A percentile compares a stretch with the other conserved stretches of the same genome.
phyloP scores from a whole-genome alignment of 129 eudicot genomes.

The Saussurea involucrata region DNA sequence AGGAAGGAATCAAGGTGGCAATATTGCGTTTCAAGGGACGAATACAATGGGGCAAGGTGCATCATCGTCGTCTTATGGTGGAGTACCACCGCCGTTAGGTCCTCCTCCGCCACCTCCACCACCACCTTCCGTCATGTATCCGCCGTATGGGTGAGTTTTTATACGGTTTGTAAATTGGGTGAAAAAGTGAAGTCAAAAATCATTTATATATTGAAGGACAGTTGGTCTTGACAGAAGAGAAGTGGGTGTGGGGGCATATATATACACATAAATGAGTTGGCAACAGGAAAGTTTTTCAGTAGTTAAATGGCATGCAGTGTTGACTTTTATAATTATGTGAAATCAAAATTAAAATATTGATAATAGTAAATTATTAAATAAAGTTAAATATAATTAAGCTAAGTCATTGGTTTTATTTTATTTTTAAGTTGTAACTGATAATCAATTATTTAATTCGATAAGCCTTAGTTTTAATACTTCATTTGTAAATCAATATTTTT shows the following conservation, averaged over 20 bases:
- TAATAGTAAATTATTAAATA: neutral
- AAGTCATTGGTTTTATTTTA: neutral
- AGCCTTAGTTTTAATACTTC: neutral
- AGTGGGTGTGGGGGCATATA: conserved; percentile 39
- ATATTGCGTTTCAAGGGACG: conserved; percentile 40
- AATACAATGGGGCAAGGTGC: conserved; percentile 40
- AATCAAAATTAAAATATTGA: neutral
- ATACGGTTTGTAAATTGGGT: neutral
- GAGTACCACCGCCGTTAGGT: conserved; percentile 43
- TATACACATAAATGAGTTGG: conserved; percentile 30
- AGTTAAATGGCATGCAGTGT: conserved; percentile 22
- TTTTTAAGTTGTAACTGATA: neutral
- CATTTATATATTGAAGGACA: conserved; percentile 24
- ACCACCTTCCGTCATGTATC: conserved; percentile 69
- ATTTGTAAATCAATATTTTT: neutral
- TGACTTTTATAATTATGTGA: conserved; percentile 22
- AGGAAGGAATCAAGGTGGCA: conserved; percentile 63
- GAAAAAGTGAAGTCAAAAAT: conserved; percentile 35
- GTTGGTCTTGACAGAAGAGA: conserved; percentile 36
- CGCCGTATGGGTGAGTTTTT: conserved; percentile 80
- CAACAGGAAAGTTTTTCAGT: conserved; percentile 26
- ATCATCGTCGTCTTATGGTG: conserved; percentile 62
- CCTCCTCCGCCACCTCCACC: conserved; percentile 61
- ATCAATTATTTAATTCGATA: neutral
- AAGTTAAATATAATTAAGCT: neutral